phyloP scores from a whole-genome alignment of 257 asterid species.

The Solanum medicagineum region DNA sequence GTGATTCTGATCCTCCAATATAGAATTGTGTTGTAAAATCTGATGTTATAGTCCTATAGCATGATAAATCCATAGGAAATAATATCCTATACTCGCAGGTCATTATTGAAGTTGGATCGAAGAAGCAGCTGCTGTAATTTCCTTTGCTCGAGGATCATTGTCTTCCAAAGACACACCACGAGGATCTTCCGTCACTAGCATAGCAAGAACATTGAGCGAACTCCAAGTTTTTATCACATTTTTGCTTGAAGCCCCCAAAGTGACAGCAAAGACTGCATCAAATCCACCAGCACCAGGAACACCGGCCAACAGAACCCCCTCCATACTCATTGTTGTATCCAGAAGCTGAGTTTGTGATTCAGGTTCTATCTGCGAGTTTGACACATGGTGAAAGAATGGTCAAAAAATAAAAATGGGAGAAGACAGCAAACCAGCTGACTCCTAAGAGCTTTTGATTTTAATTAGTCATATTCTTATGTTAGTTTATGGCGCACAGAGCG shows the following conservation, averaged over 20 bases:
- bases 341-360: slow-evolving; percentile 80
- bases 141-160: slow-evolving; percentile 56
- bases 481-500: not conserved
- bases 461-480: not conserved
- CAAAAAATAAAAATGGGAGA: not conserved
- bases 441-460: not conserved
- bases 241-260: slow-evolving; percentile 59
- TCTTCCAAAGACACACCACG: slow-evolving; percentile 64
- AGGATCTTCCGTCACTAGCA: slow-evolving; percentile 89
- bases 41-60: not conserved
- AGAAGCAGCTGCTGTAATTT: slow-evolving; percentile 45
- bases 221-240: slow-evolving; percentile 63
- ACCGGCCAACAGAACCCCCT: slow-evolving; percentile 86
- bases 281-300: slow-evolving; percentile 99
- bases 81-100: not conserved
- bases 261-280: slow-evolving; percentile 87
- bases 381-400: not conserved
- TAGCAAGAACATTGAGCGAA: slow-evolving; percentile 65
- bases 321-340: slow-evolving; percentile 63
- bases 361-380: slow-evolving; percentile 70
- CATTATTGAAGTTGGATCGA: slow-evolving; percentile 9
- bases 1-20: not conserved
- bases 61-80: not conserved
- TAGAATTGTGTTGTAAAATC: not conserved
- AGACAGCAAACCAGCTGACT: not conserved